Evolutionary conservation across 2,329 filamentous ascomycete species (phyloP), one percentile per base, ranked within the genome.

Genomic region (Dendrostoma leiphaemia): DNA sequence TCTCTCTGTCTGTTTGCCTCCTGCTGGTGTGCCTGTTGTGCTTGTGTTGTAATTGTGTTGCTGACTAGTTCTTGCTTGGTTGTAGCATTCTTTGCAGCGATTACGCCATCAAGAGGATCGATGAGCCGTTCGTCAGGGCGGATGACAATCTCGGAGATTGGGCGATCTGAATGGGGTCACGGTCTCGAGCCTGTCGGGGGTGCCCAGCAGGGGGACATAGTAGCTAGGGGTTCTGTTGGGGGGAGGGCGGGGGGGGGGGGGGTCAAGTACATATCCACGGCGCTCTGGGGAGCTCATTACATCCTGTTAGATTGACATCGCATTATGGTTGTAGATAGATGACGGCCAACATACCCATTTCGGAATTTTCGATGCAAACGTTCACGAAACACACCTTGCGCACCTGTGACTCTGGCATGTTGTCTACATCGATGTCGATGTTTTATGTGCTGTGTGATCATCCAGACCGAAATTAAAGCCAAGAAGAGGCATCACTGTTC

Each of bases 71-170:
- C 41, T 26, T 48, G n/a, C 21, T 46, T 40, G 21, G 48, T 54
- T 15, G n/a, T 62, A 94, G 92, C 77, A 91, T 97, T 51, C 75
- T 99, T 19, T 99, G 94, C 71, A 92, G 91, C 67, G 94, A 99
- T 61, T 84, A 95, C 72, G 94, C 93, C 3, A 96, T 99, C 66
- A 95, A 92, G 75, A 83, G 89, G 65, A 90, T 99, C 55, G 91
- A 97, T 64, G 91, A 96, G 74, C 92, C 94, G 1, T 97, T 99
- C 67, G 83, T 97, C 53, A 82, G 80, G 32, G 74, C 80, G 4
- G 79, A 80, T 21, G 93, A 97, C 64, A 82, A 92, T 67, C 75
- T 76, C 59, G 83, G 86, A 53, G 91, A 96, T 65, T 99, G 94
- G 94, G 85, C 83, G 23, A 53, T 71, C 26, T 69, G 47, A 59